Evolutionary conservation across 208 protist species (phyloP).

Genomic region (Crithidia sp.): DNA sequence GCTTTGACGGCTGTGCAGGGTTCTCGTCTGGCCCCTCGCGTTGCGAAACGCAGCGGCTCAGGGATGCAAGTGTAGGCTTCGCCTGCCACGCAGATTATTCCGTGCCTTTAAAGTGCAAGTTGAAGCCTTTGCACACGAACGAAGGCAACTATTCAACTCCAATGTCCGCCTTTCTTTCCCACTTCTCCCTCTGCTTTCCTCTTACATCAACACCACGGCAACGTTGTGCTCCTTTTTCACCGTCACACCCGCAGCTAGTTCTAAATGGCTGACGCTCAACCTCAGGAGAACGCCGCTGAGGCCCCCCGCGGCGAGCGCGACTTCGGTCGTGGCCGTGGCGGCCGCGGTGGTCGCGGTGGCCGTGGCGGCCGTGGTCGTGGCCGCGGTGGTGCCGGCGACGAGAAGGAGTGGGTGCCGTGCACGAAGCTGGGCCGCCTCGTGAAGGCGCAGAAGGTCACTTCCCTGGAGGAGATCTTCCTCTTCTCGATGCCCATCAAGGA

Average conservation of each 20-base stretch:
- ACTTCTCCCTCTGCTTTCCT: constrained; percentile 3
- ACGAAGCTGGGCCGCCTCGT: constrained; percentile 99
- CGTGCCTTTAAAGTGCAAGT: no score
- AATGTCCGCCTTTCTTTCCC: no score
- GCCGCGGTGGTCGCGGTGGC: constrained; percentile 58
- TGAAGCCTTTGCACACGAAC: no score
- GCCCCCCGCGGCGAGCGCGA: constrained; percentile 59
- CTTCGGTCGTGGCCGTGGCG: constrained; percentile 64
- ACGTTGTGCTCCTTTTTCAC: not conserved
- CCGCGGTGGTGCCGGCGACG: constrained; percentile 64
- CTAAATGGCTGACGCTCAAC: constrained; percentile 79
- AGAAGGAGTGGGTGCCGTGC: constrained; percentile 97
- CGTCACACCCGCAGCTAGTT: constrained; percentile 15
- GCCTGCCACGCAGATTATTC: no score
- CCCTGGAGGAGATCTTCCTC: constrained; percentile 99
- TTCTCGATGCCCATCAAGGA: constrained; percentile 99
- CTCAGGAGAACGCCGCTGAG: constrained; percentile 37
- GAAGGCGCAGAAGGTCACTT: constrained; percentile 96
- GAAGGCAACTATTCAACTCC: no score
- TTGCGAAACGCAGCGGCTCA: no score
- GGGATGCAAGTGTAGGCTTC: no score
- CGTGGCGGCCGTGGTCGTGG: constrained; percentile 59
- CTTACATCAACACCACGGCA: not conserved
- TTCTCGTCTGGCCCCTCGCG: no score
- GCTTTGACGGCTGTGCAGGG: no score